Evolutionary conservation across 2,329 filamentous ascomycete genomes (phyloP).

Genomic region (Penicillium sp.): DNA sequence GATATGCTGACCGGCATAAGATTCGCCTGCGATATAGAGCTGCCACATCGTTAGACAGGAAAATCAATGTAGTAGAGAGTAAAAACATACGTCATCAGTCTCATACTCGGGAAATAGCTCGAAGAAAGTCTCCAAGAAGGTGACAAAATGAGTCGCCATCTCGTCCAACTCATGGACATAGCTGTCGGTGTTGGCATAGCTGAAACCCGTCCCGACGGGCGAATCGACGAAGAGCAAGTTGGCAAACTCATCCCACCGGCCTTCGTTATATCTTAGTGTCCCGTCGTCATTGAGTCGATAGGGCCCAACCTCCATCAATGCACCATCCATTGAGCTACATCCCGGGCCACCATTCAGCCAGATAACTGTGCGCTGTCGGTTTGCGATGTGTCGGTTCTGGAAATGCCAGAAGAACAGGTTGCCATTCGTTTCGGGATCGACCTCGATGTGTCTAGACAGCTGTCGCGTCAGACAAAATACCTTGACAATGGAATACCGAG

Average conservation of each 20-base stretch:
- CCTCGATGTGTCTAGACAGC: conserved; percentile 78
- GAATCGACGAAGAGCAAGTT: conserved; percentile 97
- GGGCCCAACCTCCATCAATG: conserved; percentile 92
- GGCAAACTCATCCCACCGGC: conserved; percentile 98
- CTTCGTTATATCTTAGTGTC: conserved; percentile 75
- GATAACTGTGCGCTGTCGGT: conserved; percentile 83
- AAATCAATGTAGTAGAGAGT: background rate
- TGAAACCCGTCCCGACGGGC: conserved; percentile 93
- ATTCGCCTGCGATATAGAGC: conserved; percentile 94
- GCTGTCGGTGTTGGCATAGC: conserved; percentile 86
- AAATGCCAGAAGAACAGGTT: conserved; percentile 99
- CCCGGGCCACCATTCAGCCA: conserved; percentile 98
- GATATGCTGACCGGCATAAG: conserved; percentile 94
- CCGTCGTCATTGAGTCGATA: conserved; percentile 75
- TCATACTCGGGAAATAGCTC: conserved; percentile 85
- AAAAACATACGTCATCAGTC: conserved; percentile 71
- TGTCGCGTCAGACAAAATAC: background rate
- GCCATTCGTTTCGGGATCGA: conserved; percentile 77
- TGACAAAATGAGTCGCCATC: conserved; percentile 85
- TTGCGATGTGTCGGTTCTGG: conserved; percentile 90
- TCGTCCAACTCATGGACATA: conserved; percentile 80
- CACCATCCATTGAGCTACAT: conserved; percentile 95
- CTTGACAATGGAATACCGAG: background rate
- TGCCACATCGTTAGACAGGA: conserved; percentile 38
- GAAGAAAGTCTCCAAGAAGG: conserved; percentile 90